These are phyloP conservation scores for Cytidiella melzeri DNA, from an alignment of 768 basidiomycete genomes.

Conservation along the genomic window DNA sequence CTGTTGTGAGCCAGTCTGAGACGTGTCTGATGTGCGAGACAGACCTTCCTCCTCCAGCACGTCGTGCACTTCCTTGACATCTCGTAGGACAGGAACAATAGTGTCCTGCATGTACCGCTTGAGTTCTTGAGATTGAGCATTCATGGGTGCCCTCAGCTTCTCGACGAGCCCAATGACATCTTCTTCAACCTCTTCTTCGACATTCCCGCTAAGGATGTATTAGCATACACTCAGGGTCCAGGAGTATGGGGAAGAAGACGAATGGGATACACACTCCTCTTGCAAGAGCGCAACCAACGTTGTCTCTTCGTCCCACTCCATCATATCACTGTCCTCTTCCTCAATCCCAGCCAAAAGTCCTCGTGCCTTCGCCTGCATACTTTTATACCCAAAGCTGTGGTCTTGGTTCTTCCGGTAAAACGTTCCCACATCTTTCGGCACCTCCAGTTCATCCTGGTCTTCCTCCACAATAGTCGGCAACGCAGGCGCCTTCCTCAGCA, in stretches of 20 bases:
- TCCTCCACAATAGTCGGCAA: constrained; percentile 10
- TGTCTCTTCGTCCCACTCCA: constrained; percentile 27
- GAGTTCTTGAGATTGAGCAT: constrained; percentile 18
- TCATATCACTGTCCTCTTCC: constrained; percentile 15
- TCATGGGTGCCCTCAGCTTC: constrained; percentile 22
- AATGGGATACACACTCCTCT: constrained; percentile 18
- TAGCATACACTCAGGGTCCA: not conserved
- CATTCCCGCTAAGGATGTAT: not conserved
- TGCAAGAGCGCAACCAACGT: constrained; percentile 26
- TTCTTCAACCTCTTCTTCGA: constrained; percentile 16
- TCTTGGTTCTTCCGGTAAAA: not conserved
- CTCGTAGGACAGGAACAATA: constrained; percentile 30
- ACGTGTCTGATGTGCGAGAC: not conserved
- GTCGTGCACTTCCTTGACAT: constrained; percentile 32
- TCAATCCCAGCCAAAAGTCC: not conserved
- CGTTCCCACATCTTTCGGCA: not conserved
- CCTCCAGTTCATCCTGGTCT: constrained; percentile 7
- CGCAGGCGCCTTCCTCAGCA: constrained; percentile 1
- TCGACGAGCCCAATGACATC: constrained; percentile 21
- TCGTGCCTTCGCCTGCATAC: not conserved
- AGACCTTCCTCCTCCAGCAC: constrained; percentile 27
- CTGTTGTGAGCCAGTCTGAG: not conserved
- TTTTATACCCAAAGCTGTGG: not conserved
- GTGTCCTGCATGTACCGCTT: constrained; percentile 28
- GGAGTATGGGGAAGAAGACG: not conserved